These are phyloP conservation scores for Euphorbia schlechtendalii DNA, from an alignment of 441 rosid genomes.

Conservation along the genomic window DNA sequence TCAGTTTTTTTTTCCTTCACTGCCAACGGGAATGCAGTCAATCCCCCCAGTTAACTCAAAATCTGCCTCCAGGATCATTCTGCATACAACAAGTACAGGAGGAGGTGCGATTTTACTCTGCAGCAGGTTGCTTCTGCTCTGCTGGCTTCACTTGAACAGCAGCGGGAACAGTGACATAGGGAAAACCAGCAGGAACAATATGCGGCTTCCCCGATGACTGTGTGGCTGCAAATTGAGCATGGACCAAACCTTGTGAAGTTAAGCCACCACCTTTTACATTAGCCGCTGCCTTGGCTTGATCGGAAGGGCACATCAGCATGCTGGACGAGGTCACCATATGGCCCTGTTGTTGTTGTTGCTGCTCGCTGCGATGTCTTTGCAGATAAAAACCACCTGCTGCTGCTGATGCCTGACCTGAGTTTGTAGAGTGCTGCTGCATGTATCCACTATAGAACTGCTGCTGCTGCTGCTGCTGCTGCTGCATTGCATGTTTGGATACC, in stretches of 20 bases:
- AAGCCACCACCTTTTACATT: constrained; percentile 65
- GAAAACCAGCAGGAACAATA: constrained; percentile 52
- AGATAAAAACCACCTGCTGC: constrained; percentile 49
- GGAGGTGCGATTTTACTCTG: constrained; percentile 42
- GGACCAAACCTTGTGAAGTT: constrained; percentile 39
- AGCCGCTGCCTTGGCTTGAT: constrained; percentile 36
- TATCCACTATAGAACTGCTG: constrained; percentile 52
- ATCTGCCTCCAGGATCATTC: constrained; percentile 10
- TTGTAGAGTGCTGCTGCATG: constrained; percentile 51
- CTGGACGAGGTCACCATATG: constrained; percentile 38
- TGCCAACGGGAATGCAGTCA: too few relatives aligned
- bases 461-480: too few relatives aligned
- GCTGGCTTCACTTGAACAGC: constrained; percentile 75
- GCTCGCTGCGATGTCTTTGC: constrained; percentile 56
- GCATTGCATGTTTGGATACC: constrained; percentile 53
- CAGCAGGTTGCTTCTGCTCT: constrained; percentile 83
- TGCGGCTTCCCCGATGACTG: constrained; percentile 54
- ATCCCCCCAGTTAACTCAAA: constrained; percentile 9
- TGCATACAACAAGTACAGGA: constrained; percentile 2
- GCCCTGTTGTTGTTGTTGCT: constrained; percentile 24
- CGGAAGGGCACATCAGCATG: constrained; percentile 48
- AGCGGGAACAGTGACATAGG: constrained; percentile 43
- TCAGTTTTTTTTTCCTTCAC: too few relatives aligned
- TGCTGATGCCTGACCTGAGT: constrained; percentile 30
- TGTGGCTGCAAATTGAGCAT: constrained; percentile 39